These are phyloP conservation scores for Leccinum aurantiacum DNA, from an alignment of 768 basidiomycete species.

Conservation along the genomic window DNA sequence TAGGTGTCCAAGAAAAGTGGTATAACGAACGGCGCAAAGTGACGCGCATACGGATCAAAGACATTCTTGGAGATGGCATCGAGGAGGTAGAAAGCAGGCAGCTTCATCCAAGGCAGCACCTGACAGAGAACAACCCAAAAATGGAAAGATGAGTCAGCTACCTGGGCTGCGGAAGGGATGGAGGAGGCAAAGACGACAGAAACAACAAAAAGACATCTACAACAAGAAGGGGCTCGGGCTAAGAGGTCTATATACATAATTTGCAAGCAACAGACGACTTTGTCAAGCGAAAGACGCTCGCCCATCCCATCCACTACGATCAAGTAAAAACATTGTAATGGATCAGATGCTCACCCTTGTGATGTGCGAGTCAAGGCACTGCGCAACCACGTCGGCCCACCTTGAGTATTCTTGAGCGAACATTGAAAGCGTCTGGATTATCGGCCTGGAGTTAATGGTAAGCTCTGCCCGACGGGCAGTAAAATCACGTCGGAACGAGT, in stretches of 20 bases:
- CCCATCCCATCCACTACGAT: slow-evolving; percentile 29
- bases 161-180: slow-evolving; percentile 22
- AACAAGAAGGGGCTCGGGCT: slow-evolving; percentile 31
- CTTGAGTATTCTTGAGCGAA: slow-evolving; percentile 84
- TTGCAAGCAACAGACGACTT: slow-evolving; percentile 29
- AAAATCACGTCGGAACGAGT: slow-evolving; percentile 79
- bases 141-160: slow-evolving; percentile 66
- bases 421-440: slow-evolving; percentile 92
- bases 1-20: slow-evolving; percentile 88
- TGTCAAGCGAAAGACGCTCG: slow-evolving; percentile 25
- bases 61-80: slow-evolving; percentile 98
- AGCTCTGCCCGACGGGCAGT: slow-evolving; percentile 71
- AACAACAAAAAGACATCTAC: slow-evolving; percentile 28
- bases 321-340: slow-evolving; percentile 25
- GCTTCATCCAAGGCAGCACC: slow-evolving; percentile 88
- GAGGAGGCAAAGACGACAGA: slow-evolving; percentile 30
- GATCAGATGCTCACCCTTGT: slow-evolving; percentile 71
- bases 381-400: slow-evolving; percentile 75
- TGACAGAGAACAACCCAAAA: slow-evolving; percentile 39
- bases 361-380: slow-evolving; percentile 83
- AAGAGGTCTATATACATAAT: slow-evolving; percentile 48
- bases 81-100: slow-evolving; percentile 92
- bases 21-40: slow-evolving; percentile 80
- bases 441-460: slow-evolving; percentile 90
- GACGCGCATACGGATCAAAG: slow-evolving; percentile 85